These are phyloP conservation scores for Gomphus sp. DNA, from an alignment of 1,284 basidiomycete species.

Conservation along the genomic window DNA sequence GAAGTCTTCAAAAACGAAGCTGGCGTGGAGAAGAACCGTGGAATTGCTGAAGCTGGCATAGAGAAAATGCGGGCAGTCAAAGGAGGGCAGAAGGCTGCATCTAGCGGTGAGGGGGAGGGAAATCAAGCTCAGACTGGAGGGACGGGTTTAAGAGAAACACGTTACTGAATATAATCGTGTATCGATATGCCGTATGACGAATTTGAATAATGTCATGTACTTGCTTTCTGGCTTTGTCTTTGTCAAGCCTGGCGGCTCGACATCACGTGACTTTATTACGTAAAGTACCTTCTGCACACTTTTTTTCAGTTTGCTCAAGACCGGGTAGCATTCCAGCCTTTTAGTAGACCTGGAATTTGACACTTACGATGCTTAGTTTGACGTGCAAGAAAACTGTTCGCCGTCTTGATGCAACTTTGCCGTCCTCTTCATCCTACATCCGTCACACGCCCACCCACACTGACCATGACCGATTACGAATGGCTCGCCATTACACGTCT, in stretches of 20 bases:
- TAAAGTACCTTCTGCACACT: too few relatives aligned
- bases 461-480: not conserved
- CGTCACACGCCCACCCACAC: not conserved
- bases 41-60: not conserved
- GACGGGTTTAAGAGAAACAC: too few relatives aligned
- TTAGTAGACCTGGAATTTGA: not conserved
- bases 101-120: conserved; percentile 6
- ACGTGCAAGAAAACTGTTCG: not conserved
- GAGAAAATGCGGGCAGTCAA: conserved; percentile 6
- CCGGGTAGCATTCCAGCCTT: not conserved
- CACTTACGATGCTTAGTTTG: not conserved
- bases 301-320: not conserved
- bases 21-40: not conserved
- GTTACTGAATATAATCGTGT: too few relatives aligned
- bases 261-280: not conserved
- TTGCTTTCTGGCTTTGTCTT: too few relatives aligned
- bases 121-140: too few relatives aligned
- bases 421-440: not conserved
- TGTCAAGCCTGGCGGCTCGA: too few relatives aligned
- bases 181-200: too few relatives aligned
- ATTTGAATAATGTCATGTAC: too few relatives aligned
- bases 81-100: too few relatives aligned
- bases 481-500: conserved; percentile 46
- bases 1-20: too few relatives aligned
- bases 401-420: not conserved